Evolutionary conservation across 768 basidiomycete species (phyloP), one percentile per base, ranked within the genome.

Genomic region (Candolleomyces aberdarensis): DNA sequence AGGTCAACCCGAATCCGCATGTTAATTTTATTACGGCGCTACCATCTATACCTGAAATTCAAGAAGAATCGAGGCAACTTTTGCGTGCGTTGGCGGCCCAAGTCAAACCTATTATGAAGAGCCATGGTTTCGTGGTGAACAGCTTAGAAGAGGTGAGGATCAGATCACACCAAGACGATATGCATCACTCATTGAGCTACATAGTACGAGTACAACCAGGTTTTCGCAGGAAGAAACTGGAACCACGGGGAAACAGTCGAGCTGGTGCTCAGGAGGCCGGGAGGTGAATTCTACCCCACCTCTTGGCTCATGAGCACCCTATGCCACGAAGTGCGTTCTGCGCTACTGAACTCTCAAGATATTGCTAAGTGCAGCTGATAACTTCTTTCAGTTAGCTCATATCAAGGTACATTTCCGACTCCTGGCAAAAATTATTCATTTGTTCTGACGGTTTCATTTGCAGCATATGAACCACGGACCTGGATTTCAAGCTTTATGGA

Each of bases 191-290:
- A 19, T 36, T 36, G 36, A 20, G 20, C 52, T 29, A 50, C 47
- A 58, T 48, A 93, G 91, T 93, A 94, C 65, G 87, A 92, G 68
- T 81, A 84, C 67, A 94, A 94, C 68, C 67, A 65, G 14, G 89
- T 94, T 6, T 94, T 94, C 71, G 83, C 86, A 5, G 92, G 92
- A 1, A 80, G 92, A 52, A 94, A 93, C 69, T 94, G 92, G 92
- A 91, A 92, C 64, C 79, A 78, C 59, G 92, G 92, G 3, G 92
- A 94, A 72, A 87, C 85, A 10, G 75, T 94, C 60, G 92, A 94
- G 67, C 79, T 94, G 17, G 92, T 94, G 8, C 74, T 94, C 5
- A 81, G 90, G 32, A 77, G 85, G 44, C 73, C 79, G 3, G 74
- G 81, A 57, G 89, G 92, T 10, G 76, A 78, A 1, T 87, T 91